A percentile compares a stretch with the other conserved stretches of the same genome.
These are phyloP conservation scores for Backusella psychrophila DNA, from an alignment of 192 early-diverging fungal genomes.

Conservation along the genomic window DNA sequence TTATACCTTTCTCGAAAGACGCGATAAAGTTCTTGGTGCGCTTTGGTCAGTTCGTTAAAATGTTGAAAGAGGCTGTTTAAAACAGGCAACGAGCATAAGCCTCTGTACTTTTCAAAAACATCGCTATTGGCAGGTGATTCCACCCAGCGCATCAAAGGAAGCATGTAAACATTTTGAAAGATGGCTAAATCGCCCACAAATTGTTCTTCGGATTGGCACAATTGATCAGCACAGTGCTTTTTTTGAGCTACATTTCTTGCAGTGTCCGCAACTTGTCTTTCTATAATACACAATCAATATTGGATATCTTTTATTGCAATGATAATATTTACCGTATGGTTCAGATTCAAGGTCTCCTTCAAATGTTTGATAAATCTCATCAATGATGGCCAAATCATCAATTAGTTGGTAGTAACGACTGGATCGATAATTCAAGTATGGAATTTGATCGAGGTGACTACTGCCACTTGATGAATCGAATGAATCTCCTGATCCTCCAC, in stretches of 20 bases:
- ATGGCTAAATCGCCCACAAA: not conserved
- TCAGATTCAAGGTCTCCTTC: not conserved
- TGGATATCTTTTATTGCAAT: not conserved
- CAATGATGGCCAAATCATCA: constrained; percentile 16
- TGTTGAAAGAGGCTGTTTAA: not conserved
- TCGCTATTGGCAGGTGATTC: not conserved
- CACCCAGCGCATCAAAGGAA: not conserved
- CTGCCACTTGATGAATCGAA: not conserved
- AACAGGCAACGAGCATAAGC: not conserved
- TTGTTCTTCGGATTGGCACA: not conserved
- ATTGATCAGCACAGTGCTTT: not conserved
- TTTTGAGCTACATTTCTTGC: constrained; percentile 20
- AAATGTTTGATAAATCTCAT: constrained; percentile 13
- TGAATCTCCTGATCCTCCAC: not conserved
- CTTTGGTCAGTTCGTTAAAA: not conserved
- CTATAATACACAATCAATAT: not conserved
- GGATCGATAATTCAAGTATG: not conserved
- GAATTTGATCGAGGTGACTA: not conserved
- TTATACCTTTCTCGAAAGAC: constrained; percentile 9
- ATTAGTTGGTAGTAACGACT: constrained; percentile 2
- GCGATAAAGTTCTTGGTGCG: not conserved
- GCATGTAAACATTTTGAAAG: not conserved
- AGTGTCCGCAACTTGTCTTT: constrained; percentile 14
- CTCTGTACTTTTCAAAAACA: not conserved
- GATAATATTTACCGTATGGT: constrained; percentile 1